These are phyloP conservation scores for Cladophialophora psammophila DNA, from an alignment of 2,329 filamentous ascomycete genomes.

Conservation along the genomic window DNA sequence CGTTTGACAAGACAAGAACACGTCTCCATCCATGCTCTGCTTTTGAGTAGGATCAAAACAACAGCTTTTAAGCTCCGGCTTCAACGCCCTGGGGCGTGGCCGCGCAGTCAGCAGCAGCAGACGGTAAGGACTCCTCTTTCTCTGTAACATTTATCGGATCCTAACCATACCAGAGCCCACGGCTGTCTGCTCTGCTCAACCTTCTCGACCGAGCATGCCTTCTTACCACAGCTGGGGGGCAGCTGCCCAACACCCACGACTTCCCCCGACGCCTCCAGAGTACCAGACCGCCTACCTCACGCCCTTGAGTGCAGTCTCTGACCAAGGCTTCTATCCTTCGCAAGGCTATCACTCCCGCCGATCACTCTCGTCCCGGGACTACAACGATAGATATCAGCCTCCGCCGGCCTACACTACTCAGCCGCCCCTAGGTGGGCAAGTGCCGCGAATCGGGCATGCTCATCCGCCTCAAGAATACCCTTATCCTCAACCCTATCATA, in stretches of 20 bases:
- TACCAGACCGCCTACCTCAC: constrained; percentile 39
- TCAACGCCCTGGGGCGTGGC: constrained; percentile 37
- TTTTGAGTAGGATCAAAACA: constrained; percentile 25
- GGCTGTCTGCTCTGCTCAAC: constrained; percentile 37
- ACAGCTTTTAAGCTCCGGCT: constrained; percentile 34
- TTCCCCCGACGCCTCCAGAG: constrained; percentile 42
- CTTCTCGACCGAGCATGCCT: constrained; percentile 36
- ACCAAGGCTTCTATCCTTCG: constrained; percentile 46
- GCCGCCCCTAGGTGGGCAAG: constrained; percentile 29
- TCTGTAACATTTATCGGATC: not conserved
- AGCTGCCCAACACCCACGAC: constrained; percentile 36
- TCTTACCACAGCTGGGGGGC: constrained; percentile 39
- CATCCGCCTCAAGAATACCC: constrained; percentile 33
- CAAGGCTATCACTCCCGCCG: constrained; percentile 51
- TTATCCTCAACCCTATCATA: constrained; percentile 34
- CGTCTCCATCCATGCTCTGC: constrained; percentile 31
- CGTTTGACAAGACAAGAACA: constrained; percentile 11
- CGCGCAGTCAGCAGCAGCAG: constrained; percentile 31
- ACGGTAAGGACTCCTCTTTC: constrained; percentile 31
- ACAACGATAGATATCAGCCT: constrained; percentile 54
- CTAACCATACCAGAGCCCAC: constrained; percentile 23
- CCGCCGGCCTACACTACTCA: constrained; percentile 48
- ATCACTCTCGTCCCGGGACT: constrained; percentile 53
- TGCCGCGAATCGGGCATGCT: constrained; percentile 26
- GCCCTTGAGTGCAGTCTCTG: constrained; percentile 38